Evolutionary conservation across 495 filamentous ascomycete genomes (phyloP), one percentile per base, ranked within the genome.

Genomic region (Podospora pseudopauciseta): DNA sequence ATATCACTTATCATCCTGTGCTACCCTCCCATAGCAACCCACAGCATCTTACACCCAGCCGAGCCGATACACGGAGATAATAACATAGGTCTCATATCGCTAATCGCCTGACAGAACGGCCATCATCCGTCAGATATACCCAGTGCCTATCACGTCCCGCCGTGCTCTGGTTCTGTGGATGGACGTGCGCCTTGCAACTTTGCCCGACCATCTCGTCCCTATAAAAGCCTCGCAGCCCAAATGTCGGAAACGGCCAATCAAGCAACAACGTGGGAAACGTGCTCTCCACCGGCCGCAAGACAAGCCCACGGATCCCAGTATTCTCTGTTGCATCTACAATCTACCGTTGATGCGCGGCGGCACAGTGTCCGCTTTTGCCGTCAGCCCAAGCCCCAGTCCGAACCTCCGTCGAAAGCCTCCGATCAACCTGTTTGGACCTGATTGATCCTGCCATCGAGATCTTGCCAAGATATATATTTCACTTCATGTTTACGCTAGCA

Each of bases 261-360:
- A 70, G 54, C 72, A 18, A 60, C 55, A 79, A 79, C 77, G 77
- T 79, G 77, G 16, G 62, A 49, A 79, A 79, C 77, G 77, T 79
- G 77, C 73, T 71, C 72, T 64, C 69, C 64, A 67, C 73, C 15
- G 13, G 19, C 61, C 61, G 19, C 32, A 19, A 27, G 18, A 62
- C 61, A 63, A 63, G 61, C 19, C 30, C n/a, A 63, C 18, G 18
- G 23, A 62, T 62, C 60, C 60, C 27, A 27, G 60, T 34, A 27
- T 18, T 34, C 27, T 28, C 27, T 13, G 20, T 27, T 28, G 26
- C 27, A 28, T 27, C 27, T 61, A 1, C 55, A 58, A 26, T 58
- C 55, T 26, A 58, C 55, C 55, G 23, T 58, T 26, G 23, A 20
- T 18, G 55, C 55, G 55, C 55, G n/a, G 18, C 55, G 55, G 55